Evolutionary conservation across 257 asterid species (phyloP), one percentile per base, ranked within the genome.

Genomic region (Scutellaria minor): DNA sequence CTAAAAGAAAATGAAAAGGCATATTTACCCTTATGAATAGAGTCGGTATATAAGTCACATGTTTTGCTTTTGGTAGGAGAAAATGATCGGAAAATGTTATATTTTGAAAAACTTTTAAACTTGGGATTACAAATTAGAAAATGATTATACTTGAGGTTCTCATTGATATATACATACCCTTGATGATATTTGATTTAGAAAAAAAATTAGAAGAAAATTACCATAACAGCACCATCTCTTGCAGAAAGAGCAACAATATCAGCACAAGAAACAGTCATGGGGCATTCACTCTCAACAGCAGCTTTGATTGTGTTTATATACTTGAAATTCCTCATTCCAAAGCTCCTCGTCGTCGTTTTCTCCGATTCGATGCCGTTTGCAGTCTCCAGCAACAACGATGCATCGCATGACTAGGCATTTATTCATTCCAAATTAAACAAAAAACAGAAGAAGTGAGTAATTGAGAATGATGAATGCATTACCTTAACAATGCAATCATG

Each of bases 161-260:
- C 4, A 11, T 46, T 46, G 6, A 11, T 46, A 8, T 8, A 7
- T 18, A 18, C 18, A 18, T 18, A 45, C 27, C 27, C 27, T 24
- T 24, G 2, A 24, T 24, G 2, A 24, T 24, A 3, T 50, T 12
- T 0, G 8, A 59, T n/a, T 6, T 6, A 20, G 42, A 40, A 2
- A 20, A 31, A 14, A 24, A 42, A 3, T 5, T 7, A 2, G 56
- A 22, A 24, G 4, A 3, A 58, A 5, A 42, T 52, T 86, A 93
- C 98, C 96, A 87, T 10, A 41, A 70, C 77, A 2, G 83, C 81
- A 7, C 95, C 97, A 22, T 90, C 93, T 74, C 93, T 86, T 1
- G 98, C 98, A 0, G 97, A 78, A 52, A 93, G 97, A 70, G 90
- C 96, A 54, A 90, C 83, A 73, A 90, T 83, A 69, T 93, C 98